phyloP scores from a whole-genome alignment of 73 alveolate species.

The Urostyla sp. region DNA sequence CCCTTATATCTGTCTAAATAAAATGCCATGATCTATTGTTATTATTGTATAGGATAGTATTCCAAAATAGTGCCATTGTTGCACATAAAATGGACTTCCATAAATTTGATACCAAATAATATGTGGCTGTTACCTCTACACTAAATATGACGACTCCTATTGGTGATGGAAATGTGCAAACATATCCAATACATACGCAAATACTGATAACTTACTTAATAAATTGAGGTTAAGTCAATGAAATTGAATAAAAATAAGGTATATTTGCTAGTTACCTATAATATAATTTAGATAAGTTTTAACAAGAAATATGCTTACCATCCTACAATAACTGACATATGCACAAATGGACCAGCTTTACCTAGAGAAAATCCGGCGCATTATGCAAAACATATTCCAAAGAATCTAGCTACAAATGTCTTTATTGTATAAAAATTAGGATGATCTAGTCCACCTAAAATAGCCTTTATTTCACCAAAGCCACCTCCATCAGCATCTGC shows the following conservation, averaged over 20 bases:
- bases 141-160: constrained; percentile 96
- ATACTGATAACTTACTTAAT: too few species aligned
- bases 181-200: too few species aligned
- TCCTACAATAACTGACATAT: constrained; percentile 82
- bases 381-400: constrained; percentile 87
- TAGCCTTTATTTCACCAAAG: constrained; percentile 94
- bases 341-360: constrained; percentile 96
- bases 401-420: constrained; percentile 85
- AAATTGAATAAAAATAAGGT: too few species aligned
- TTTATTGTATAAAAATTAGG: constrained; percentile 79
- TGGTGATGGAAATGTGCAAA: constrained; percentile 97
- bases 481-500: constrained; percentile 97
- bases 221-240: too few species aligned
- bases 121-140: constrained; percentile 93
- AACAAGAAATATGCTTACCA: too few species aligned
- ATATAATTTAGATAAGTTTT: too few species aligned
- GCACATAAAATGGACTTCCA: constrained; percentile 90
- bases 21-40: constrained; percentile 57
- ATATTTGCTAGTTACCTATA: too few species aligned
- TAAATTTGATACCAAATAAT: constrained; percentile 86
- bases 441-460: constrained; percentile 89
- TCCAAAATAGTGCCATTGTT: constrained; percentile 75
- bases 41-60: constrained; percentile 61
- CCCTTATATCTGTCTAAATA: constrained; percentile 58
- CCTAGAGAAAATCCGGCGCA: constrained; percentile 94